phyloP scores from a whole-genome alignment of 805 yeast genomes.

The Clavispora fructus region DNA sequence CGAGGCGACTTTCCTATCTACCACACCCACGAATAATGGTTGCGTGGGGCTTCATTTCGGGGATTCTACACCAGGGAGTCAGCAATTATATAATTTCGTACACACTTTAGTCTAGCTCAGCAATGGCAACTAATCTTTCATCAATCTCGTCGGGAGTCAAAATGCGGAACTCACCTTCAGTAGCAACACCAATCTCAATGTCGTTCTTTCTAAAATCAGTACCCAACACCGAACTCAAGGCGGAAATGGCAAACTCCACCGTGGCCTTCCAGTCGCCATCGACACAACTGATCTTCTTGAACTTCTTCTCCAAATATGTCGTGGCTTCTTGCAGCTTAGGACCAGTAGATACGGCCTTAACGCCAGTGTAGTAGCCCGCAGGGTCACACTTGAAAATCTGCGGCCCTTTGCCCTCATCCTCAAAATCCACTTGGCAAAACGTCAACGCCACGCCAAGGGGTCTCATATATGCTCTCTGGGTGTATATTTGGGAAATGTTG shows the following conservation, averaged over 20 bases:
- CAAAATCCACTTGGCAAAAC: slow-evolving; percentile 60
- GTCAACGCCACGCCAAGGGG: slow-evolving; percentile 94
- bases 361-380: slow-evolving; percentile 91
- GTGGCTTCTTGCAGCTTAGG: slow-evolving; percentile 96
- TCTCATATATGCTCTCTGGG: slow-evolving; percentile 98
- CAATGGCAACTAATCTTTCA: slow-evolving; percentile 87
- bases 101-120: slow-evolving; percentile 75
- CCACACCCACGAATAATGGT: too few species aligned
- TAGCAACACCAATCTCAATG: slow-evolving; percentile 87
- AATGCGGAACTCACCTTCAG: slow-evolving; percentile 63
- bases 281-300: slow-evolving; percentile 61
- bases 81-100: neutral
- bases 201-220: slow-evolving; percentile 94
- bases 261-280: slow-evolving; percentile 85
- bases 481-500: slow-evolving; percentile 88
- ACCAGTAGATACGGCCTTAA: slow-evolving; percentile 90
- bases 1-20: too few species aligned
- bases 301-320: slow-evolving; percentile 83
- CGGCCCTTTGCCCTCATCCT: slow-evolving; percentile 87
- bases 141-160: slow-evolving; percentile 86
- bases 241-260: slow-evolving; percentile 83
- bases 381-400: slow-evolving; percentile 91
- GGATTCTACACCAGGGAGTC: neutral
- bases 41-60: too few species aligned
- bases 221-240: slow-evolving; percentile 79